A percentile compares a stretch with the other conserved stretches of the same genome.
Evolutionary conservation across 129 eudicot genomes (phyloP).

Genomic region (Solidago caesia): DNA sequence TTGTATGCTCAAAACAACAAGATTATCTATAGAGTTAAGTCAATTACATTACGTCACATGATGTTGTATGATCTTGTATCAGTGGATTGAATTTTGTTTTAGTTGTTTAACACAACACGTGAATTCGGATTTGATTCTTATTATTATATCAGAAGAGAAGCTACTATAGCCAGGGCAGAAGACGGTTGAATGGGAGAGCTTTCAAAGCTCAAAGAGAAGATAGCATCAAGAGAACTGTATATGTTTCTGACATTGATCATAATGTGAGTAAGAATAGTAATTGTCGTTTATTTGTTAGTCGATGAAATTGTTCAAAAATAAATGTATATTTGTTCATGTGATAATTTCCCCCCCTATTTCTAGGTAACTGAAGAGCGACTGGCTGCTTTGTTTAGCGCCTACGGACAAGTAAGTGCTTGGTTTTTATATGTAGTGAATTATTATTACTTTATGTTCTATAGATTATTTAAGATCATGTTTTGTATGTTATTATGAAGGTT

Average conservation of each 20-base stretch:
- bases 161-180: conserved; percentile 64
- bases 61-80: not conserved
- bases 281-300: not conserved
- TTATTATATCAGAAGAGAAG: conserved; percentile 58
- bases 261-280: conserved; percentile 48
- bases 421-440: conserved; percentile 1
- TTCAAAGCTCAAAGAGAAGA: conserved; percentile 91
- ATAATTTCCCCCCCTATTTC: conserved; percentile 2
- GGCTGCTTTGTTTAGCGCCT: conserved; percentile 78
- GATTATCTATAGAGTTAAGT: not conserved
- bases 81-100: not conserved
- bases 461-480: conserved; percentile 12
- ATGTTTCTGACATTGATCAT: conserved; percentile 85
- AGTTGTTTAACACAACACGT: not conserved
- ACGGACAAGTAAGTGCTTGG: conserved; percentile 75
- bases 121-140: not conserved
- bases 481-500: conserved; percentile 50
- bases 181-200: conserved; percentile 68
- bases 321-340: conserved; percentile 5
- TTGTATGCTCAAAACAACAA: not conserved
- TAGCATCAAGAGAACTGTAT: conserved; percentile 85
- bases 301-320: not conserved
- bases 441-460: not conserved
- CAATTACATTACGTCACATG: not conserved
- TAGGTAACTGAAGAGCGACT: conserved; percentile 94